Percentiles rank a stretch among this genome's conserved stretches.
These are phyloP conservation scores for Geotrichum aggregatum DNA, from an alignment of 1,139 yeast genomes.

Conservation along the genomic window DNA sequence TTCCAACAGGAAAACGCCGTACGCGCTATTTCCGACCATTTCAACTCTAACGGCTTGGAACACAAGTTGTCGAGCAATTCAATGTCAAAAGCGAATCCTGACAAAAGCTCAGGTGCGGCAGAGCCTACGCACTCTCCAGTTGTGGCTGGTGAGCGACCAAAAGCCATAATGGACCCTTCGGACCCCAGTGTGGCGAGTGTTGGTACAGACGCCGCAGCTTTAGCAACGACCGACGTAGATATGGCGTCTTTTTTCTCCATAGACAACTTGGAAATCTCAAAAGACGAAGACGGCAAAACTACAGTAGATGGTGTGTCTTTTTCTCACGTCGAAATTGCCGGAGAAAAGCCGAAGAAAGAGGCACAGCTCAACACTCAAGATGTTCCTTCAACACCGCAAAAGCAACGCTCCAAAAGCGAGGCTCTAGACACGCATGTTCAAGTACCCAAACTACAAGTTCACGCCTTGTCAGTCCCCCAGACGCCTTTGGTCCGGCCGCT, in stretches of 20 bases:
- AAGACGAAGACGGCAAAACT: slow-evolving; percentile 8
- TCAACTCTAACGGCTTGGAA: not conserved
- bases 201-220: not conserved
- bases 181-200: not conserved
- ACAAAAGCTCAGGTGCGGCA: not conserved
- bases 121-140: not conserved
- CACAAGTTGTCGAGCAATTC: not conserved
- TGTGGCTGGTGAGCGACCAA: slow-evolving; percentile 11
- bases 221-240: not conserved
- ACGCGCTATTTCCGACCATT: slow-evolving; percentile 1
- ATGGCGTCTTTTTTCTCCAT: slow-evolving; percentile 9
- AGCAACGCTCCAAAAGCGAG: slow-evolving; percentile 18
- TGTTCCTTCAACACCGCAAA: not conserved
- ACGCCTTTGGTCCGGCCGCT: slow-evolving; percentile 7
- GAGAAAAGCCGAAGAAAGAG: not conserved
- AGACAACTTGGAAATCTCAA: slow-evolving; percentile 6
- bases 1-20: slow-evolving; percentile 7
- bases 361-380: not conserved
- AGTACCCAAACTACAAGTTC: slow-evolving; percentile 1
- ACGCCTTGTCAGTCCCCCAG: slow-evolving; percentile 17
- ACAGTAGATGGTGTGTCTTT: slow-evolving; percentile 7
- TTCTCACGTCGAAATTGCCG: not conserved
- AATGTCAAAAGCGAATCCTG: not conserved
- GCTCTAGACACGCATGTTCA: slow-evolving; percentile 10
- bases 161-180: not conserved